Evolutionary conservation across 768 basidiomycete species (phyloP), one percentile per base, ranked within the genome.

Genomic region (Tylopilus vinaceipallidus): DNA sequence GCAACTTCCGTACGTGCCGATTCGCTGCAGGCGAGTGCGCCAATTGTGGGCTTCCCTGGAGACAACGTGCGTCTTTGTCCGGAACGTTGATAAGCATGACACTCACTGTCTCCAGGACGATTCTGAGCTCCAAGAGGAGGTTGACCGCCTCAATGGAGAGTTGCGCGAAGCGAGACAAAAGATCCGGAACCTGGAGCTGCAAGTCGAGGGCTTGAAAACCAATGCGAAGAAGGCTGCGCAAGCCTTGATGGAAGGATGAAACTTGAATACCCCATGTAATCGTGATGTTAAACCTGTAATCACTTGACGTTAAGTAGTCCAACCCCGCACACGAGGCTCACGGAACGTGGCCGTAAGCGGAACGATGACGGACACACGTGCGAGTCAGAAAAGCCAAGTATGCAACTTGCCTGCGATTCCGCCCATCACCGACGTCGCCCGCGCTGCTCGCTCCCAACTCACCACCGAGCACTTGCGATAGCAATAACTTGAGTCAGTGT

Each of bases 131-230:
- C 63, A 69, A 52, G 70, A 73, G 22, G 88, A 93, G 62, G 91
- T 89, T 55, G 73, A 74, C 1, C 75, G 73, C 3, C 74, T 94
- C 46, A 77, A 66, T 12, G 65, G 67, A 2, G 88, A 91, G 59
- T 76, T 95, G 38, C 79, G 90, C 24, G 91, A 91, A 22, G 86
- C 89, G 29, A 77, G 86, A 33, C 83, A 84, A 68, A 82, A 87
- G 72, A 92, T 95, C 45, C 75, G 93, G 50, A 85, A 85, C 58
- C 68, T 95, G 42, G 91, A 94, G 71, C 64, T 93, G 50, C 87
- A 91, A 70, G 81, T 92, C 17, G 90, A 93, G 71, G 74, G 76
- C 13, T 66, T 89, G 55, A 79, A 79, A 50, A 82, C 83, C 16
- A 92, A 91, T 60, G 87, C 89, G 49, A 75, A 80, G 59, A 87